phyloP scores from a whole-genome alignment of 1,139 yeast species.

The Debaryomyces nepalensis region DNA sequence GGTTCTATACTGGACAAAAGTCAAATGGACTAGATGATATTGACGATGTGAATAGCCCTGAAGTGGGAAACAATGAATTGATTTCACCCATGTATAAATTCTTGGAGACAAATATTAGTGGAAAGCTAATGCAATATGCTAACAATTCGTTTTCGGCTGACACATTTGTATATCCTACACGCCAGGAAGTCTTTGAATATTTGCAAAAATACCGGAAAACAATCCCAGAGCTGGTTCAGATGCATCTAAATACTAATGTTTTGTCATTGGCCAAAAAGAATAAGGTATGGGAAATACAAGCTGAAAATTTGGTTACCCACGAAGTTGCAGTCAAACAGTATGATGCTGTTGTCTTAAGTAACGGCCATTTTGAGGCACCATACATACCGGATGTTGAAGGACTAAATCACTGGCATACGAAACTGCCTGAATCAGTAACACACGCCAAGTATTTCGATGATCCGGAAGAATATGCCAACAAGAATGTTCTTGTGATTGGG shows the following conservation, averaged over 20 bases:
- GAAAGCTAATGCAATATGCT: constrained; percentile 47
- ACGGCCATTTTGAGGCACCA: constrained; percentile 54
- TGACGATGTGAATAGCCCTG: constrained; percentile 1
- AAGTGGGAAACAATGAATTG: constrained; percentile 20
- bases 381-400: constrained; percentile 48
- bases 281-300: constrained; percentile 24
- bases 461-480: constrained; percentile 33
- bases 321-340: constrained; percentile 25
- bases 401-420: constrained; percentile 40
- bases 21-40: constrained; percentile 14
- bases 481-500: constrained; percentile 53
- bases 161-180: constrained; percentile 38
- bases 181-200: constrained; percentile 44
- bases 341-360: constrained; percentile 52
- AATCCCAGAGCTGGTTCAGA: constrained; percentile 32
- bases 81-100: constrained; percentile 52
- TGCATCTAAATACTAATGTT: constrained; percentile 30
- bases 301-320: constrained; percentile 16
- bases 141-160: constrained; percentile 38
- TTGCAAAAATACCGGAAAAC: constrained; percentile 37
- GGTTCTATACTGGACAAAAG: constrained; percentile 47
- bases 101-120: constrained; percentile 52
- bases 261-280: constrained; percentile 21
- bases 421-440: constrained; percentile 34
- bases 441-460: constrained; percentile 51